Percentiles rank a stretch among this genome's conserved stretches.
phyloP scores from a whole-genome alignment of 23 red algal species.

The Gracilaria gracilis region DNA sequence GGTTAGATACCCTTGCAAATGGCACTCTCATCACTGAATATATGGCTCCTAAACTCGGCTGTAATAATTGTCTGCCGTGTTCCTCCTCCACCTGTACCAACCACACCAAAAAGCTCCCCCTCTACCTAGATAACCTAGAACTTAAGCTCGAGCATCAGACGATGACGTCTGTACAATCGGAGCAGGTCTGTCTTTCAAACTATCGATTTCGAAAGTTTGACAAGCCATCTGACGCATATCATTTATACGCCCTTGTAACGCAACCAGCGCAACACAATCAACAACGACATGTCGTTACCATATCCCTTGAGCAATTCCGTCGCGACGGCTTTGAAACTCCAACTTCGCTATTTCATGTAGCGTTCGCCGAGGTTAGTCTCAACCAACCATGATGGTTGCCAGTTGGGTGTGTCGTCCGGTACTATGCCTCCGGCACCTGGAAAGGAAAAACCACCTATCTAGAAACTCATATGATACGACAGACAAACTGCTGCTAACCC shows the following conservation, averaged over 20 bases:
- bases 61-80: no score
- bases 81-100: no score
- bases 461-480: background rate
- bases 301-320: background rate
- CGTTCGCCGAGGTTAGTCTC: background rate
- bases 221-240: slow-evolving; percentile 4
- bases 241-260: background rate
- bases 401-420: slow-evolving; percentile 1
- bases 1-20: no score
- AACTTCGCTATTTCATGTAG: slow-evolving; percentile 18
- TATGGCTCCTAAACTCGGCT: no score
- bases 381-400: background rate
- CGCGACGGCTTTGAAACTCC: slow-evolving; percentile 14
- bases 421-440: slow-evolving; percentile 29
- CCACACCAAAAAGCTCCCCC: no score
- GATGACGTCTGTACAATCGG: background rate
- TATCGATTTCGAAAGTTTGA: background rate
- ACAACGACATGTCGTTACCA: background rate
- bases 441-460: slow-evolving; percentile 12
- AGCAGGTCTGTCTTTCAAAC: background rate
- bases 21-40: no score
- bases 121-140: no score
- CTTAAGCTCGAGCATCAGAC: no score
- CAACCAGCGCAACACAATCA: slow-evolving; percentile 1
- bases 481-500: background rate